These are phyloP conservation scores for Pulicaria dysenterica DNA, from an alignment of 129 eudicot species.

Conservation along the genomic window DNA sequence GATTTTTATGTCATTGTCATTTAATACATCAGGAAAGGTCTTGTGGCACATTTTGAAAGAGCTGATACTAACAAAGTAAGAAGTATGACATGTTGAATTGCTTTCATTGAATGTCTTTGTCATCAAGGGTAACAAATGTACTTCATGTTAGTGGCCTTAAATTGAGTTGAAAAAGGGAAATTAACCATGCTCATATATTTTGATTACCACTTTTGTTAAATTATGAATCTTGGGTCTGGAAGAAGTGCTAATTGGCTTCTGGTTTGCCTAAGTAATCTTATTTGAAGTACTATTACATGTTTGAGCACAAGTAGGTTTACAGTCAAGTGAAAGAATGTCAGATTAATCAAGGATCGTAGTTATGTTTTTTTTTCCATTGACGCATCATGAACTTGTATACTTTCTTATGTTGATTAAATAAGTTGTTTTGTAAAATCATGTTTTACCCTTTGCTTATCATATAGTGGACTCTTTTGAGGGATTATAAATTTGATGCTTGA, in stretches of 20 bases:
- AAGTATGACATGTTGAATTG: too few relatives aligned
- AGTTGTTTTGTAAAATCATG: background rate
- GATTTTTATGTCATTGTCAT: too few relatives aligned
- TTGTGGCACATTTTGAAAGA: too few relatives aligned
- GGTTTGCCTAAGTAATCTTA: background rate
- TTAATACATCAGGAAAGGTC: too few relatives aligned
- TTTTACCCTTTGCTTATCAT: slow-evolving; percentile 5
- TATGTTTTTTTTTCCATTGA: too few relatives aligned
- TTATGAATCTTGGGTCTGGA: background rate
- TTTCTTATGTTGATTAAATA: slow-evolving; percentile 2
- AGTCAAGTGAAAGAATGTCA: too few relatives aligned
- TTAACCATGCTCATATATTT: background rate
- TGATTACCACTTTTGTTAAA: background rate
- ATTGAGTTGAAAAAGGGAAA: background rate
- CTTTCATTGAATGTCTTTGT: too few relatives aligned
- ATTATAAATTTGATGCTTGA: slow-evolving; percentile 13
- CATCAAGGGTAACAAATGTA: background rate
- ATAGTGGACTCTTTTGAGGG: background rate
- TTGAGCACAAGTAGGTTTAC: too few relatives aligned
- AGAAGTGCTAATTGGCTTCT: background rate
- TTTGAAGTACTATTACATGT: too few relatives aligned
- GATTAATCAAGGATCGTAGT: too few relatives aligned
- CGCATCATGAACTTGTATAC: background rate
- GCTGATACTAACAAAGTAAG: too few relatives aligned
- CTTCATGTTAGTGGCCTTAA: background rate